phyloP scores from a whole-genome alignment of 148 eudicot genomes.

The Chenopodium berlandieri region DNA sequence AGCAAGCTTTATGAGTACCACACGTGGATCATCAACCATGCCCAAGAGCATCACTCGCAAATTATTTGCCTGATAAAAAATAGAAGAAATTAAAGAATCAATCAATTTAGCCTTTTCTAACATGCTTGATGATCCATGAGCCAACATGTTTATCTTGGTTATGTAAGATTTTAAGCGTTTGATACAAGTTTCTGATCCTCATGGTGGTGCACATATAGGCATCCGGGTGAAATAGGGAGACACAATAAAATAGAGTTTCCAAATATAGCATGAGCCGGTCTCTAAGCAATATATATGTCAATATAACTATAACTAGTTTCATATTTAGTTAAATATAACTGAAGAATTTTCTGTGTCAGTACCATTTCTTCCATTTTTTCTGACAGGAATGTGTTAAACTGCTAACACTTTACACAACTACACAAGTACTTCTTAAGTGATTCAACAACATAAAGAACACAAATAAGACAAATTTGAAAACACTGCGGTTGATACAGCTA shows the following conservation, averaged over 20 bases:
- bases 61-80: constrained; percentile 63
- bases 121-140: constrained; percentile 13
- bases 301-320: neutral
- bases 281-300: neutral
- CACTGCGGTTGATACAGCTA: neutral
- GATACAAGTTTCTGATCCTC: neutral
- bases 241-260: neutral
- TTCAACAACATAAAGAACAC: neutral
- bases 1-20: constrained; percentile 95
- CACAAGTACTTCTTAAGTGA: neutral
- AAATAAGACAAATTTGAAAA: neutral
- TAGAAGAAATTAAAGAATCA: constrained; percentile 13
- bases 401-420: too few species aligned
- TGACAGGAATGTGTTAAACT: too few species aligned
- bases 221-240: neutral
- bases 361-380: neutral
- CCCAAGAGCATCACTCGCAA: constrained; percentile 92
- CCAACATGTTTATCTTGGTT: neutral
- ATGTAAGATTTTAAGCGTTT: neutral
- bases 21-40: constrained; percentile 98
- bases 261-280: neutral
- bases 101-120: neutral
- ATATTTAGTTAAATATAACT: neutral
- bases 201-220: neutral
- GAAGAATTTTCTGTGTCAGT: neutral